phyloP scores from a whole-genome alignment of 164 flowering plant genomes.

The Pachysandra terminalis region DNA sequence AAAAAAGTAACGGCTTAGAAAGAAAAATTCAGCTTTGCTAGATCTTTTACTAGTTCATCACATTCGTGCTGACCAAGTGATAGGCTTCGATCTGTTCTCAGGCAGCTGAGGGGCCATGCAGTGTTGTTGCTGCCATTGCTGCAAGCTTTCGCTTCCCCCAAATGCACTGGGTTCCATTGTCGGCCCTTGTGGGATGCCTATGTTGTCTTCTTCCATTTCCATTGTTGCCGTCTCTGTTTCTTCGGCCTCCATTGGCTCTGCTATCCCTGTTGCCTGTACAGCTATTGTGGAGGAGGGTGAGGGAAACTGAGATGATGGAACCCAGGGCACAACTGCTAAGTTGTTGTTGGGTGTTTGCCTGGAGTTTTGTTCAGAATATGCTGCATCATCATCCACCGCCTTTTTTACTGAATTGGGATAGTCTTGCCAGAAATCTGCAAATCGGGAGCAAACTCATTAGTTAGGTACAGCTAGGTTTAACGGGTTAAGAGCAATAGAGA shows the following conservation, averaged over 20 bases:
- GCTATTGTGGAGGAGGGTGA: conserved; percentile 4
- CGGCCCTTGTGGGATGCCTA: neutral
- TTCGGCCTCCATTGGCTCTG: conserved; percentile 56
- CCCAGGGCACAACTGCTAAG: conserved; percentile 70
- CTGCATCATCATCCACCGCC: conserved; percentile 21
- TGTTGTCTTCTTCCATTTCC: conserved; percentile 45
- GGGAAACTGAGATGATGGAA: conserved; percentile 27
- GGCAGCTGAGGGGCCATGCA: conserved; percentile 61
- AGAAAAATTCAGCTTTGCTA: too few species aligned
- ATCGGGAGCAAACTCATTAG: neutral
- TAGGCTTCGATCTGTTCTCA: conserved; percentile 40
- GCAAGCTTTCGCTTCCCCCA: conserved; percentile 22
- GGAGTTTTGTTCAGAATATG: neutral
- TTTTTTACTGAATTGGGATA: neutral
- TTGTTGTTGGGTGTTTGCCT: conserved; percentile 5
- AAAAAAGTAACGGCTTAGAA: too few species aligned
- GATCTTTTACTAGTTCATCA: neutral
- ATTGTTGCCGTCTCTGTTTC: conserved; percentile 31
- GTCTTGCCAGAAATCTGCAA: conserved; percentile 28
- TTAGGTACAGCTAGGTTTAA: too few species aligned
- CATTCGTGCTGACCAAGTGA: conserved; percentile 41
- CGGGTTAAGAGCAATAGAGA: too few species aligned
- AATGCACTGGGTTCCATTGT: conserved; percentile 9
- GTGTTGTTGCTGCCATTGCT: conserved; percentile 56
- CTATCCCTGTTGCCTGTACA: neutral